Conservation (phyloP, 2,329 filamentous ascomycete species). For the Stachybotrys elegans region DNA sequence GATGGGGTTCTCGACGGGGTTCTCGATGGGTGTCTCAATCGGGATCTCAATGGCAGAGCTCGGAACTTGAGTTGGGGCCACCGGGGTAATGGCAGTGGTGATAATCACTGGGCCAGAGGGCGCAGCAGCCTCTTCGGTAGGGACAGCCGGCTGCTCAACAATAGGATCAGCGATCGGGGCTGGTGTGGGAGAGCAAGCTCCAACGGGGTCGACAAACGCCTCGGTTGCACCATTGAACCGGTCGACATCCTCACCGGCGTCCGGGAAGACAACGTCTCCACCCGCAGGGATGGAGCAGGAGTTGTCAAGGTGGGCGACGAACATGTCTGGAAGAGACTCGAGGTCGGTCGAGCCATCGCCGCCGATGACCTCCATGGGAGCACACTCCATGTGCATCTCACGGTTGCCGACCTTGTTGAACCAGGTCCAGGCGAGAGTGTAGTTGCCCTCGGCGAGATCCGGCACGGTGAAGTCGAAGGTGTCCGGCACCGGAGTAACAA, state of each 20-base stretch:
- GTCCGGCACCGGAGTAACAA: constrained; percentile 31
- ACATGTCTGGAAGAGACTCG: constrained; percentile 52
- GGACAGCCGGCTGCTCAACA: no score
- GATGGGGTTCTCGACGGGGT: not conserved
- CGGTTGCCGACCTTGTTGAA: constrained; percentile 59
- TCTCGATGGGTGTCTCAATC: no score
- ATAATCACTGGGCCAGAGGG: no score
- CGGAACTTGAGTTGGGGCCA: no score
- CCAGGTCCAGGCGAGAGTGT: constrained; percentile 57
- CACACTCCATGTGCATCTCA: constrained; percentile 69
- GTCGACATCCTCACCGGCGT: constrained; percentile 50
- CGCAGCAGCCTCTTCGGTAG: no score
- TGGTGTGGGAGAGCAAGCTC: constrained; percentile 3
- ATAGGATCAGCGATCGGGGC: no score
- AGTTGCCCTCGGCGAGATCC: constrained; percentile 39
- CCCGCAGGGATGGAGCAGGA: constrained; percentile 50
- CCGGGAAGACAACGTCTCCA: constrained; percentile 53
- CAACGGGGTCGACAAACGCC: not conserved
- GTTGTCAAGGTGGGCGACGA: constrained; percentile 59
- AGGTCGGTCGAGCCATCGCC: constrained; percentile 4
- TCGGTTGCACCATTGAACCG: not conserved
- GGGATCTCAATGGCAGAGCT: no score
- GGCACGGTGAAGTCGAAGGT: constrained; percentile 36
- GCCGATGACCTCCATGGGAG: constrained; percentile 44
- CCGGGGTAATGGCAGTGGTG: no score